phyloP scores from a whole-genome alignment of 805 yeast species.

The Candida chilensis region DNA sequence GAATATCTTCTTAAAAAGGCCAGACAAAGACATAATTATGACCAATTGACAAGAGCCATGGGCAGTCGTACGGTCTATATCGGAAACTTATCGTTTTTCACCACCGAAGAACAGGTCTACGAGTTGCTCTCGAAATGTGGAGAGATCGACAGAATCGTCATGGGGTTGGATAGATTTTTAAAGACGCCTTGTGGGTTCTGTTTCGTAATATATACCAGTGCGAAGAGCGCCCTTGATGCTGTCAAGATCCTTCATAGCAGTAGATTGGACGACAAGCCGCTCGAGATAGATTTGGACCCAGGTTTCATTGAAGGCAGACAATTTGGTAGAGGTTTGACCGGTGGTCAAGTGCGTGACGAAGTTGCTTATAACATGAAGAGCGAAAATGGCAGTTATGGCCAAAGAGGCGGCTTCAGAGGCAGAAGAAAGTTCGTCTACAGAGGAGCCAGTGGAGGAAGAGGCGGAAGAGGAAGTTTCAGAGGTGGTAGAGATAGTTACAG shows the following conservation, averaged over 20 bases:
- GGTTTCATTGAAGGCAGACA: constrained; percentile 95
- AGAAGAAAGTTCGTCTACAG: no score
- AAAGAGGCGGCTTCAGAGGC: constrained; percentile 8
- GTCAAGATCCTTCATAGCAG: constrained; percentile 78
- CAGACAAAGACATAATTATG: constrained; percentile 37
- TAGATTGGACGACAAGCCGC: constrained; percentile 70
- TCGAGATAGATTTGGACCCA: constrained; percentile 89
- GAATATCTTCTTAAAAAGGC: constrained; percentile 62
- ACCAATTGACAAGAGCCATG: constrained; percentile 58
- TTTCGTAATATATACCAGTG: constrained; percentile 69
- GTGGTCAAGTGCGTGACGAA: constrained; percentile 87
- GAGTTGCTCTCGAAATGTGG: constrained; percentile 85
- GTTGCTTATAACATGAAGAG: constrained; percentile 6
- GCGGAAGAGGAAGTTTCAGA: neutral
- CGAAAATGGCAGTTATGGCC: constrained; percentile 4
- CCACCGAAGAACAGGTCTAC: constrained; percentile 90
- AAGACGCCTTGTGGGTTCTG: constrained; percentile 97
- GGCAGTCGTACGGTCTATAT: constrained; percentile 76
- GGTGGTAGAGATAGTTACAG: constrained; percentile 8
- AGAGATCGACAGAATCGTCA: constrained; percentile 65
- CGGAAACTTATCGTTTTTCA: constrained; percentile 82
- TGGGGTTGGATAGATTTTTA: constrained; percentile 90
- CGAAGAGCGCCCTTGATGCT: constrained; percentile 70
- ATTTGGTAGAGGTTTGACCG: constrained; percentile 86
- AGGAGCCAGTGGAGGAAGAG: neutral